Conservation (phyloP, 345 rosid genomes). For the Citrus cavaleriei region DNA sequence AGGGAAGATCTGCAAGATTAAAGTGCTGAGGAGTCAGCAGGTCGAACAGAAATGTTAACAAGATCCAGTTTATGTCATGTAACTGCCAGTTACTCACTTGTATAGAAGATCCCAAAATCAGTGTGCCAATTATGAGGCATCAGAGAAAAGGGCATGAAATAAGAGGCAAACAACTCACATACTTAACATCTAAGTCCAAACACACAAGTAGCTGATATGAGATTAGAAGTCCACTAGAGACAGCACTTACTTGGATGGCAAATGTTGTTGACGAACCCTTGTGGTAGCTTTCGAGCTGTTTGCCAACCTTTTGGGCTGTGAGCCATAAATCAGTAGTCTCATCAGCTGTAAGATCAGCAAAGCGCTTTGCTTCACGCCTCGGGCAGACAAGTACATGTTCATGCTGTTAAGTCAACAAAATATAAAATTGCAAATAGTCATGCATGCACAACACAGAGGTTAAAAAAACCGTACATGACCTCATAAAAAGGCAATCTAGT, state of each 20-base stretch:
- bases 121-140: neutral
- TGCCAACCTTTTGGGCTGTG: slow-evolving; percentile 72
- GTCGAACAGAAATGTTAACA: neutral
- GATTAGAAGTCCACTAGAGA: neutral
- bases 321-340: slow-evolving; percentile 84
- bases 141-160: neutral
- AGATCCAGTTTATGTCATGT: neutral
- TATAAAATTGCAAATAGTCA: neutral
- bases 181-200: neutral
- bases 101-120: neutral
- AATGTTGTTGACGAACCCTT: slow-evolving; percentile 79
- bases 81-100: neutral
- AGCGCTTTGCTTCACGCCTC: slow-evolving; percentile 78
- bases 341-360: slow-evolving; percentile 78
- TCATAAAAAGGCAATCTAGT: neutral
- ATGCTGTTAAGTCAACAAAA: slow-evolving; percentile 49
- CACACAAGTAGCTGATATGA: neutral
- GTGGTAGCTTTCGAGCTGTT: slow-evolving; percentile 64
- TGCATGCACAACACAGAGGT: neutral
- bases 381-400: slow-evolving; percentile 90
- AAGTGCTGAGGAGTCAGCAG: neutral
- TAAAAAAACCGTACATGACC: neutral
- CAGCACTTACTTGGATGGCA: slow-evolving; percentile 60
- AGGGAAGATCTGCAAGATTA: neutral
- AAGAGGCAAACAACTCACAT: neutral